Base-by-base conservation (phyloP, 805 yeast genomes). In the Yueomyces sinensis region DNA sequence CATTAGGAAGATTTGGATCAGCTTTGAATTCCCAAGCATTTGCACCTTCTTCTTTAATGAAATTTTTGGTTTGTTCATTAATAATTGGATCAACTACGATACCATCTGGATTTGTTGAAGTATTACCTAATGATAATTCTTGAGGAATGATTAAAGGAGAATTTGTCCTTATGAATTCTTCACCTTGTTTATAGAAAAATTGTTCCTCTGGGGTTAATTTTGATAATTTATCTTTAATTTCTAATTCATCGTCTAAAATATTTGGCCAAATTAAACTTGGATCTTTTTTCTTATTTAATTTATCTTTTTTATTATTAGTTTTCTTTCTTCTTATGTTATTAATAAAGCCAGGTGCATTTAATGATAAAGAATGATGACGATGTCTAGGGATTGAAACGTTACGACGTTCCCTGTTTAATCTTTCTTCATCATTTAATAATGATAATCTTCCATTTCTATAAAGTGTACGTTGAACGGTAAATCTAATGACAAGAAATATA, bases 21-120 rank as follows among this genome's bases (percentile, higher is more conserved):
- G 77, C 74, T 34, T 63, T 66, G 50, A 91, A 89, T 46, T 87
- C 94, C 82, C 93, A 87, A 1, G 96, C 97, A 13, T 68, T 59
- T 1, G 87, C 78, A 3, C 94, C 95, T 52, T 83, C 86, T 42
- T 84, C 94, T 44, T 84, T 94, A 19, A 83, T 82, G 16, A 79
- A 58, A 30, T 47, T 53, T 35, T 46, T 41, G 3, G 61, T 50
- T 36, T 56, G 51, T 16, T 51, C 59, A 33, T 54, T 54, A 17
- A 58, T 46, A 9, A 58, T 48, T 1, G 62, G 61, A 41, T 58
- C 61, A 7, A 45, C 43, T 6, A 44, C 34, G 13, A 37, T 40
- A n/a, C 38, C 42, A n/a, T 33, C 29, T 9, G 13, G 5, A 5
- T 9, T n/a, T 15, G 25, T 32, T 11, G 37, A 27, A 29, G 32